Percentiles rank a stretch among this genome's conserved stretches.
Conservation (phyloP, 306 rosid species). For the Medicago arabica region DNA sequence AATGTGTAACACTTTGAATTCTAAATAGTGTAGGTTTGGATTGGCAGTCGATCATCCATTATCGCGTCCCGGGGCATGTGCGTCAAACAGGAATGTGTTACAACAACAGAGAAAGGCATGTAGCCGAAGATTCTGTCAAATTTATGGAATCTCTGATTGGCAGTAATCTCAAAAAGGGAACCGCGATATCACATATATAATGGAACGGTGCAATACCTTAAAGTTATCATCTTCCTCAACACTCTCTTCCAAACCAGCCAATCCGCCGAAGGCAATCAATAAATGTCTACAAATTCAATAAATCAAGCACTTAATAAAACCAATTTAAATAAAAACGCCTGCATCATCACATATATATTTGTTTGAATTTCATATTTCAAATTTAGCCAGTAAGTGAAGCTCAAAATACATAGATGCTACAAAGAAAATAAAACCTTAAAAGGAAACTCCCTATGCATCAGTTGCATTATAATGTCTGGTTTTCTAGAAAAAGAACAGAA, state of each 20-base stretch:
- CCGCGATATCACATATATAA: neutral
- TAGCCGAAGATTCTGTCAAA: neutral
- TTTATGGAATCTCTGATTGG: slow-evolving; percentile 21
- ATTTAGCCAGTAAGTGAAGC: slow-evolving; percentile 6
- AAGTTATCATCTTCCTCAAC: slow-evolving; percentile 81
- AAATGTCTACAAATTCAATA: slow-evolving; percentile 68
- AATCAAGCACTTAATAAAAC: slow-evolving; percentile 40
- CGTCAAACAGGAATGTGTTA: slow-evolving; percentile 27
- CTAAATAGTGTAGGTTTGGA: no score
- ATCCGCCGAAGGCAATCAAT: slow-evolving; percentile 94
- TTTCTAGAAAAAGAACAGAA: neutral
- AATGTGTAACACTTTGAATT: neutral
- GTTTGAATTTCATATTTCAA: slow-evolving; percentile 11
- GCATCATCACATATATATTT: slow-evolving; percentile 18
- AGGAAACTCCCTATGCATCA: neutral
- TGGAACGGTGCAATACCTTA: slow-evolving; percentile 56
- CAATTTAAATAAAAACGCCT: neutral
- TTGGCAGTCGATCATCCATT: no score
- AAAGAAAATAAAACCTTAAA: slow-evolving; percentile 13
- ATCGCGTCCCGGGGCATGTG: no score
- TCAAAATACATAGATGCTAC: slow-evolving; percentile 9
- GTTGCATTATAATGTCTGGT: slow-evolving; percentile 3
- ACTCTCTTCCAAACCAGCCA: slow-evolving; percentile 98
- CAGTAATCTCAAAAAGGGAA: slow-evolving; percentile 35
- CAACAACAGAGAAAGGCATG: slow-evolving; percentile 20